Base-by-base conservation (phyloP, 192 early-diverging fungal species). In the Coemansia sp. region DNA sequence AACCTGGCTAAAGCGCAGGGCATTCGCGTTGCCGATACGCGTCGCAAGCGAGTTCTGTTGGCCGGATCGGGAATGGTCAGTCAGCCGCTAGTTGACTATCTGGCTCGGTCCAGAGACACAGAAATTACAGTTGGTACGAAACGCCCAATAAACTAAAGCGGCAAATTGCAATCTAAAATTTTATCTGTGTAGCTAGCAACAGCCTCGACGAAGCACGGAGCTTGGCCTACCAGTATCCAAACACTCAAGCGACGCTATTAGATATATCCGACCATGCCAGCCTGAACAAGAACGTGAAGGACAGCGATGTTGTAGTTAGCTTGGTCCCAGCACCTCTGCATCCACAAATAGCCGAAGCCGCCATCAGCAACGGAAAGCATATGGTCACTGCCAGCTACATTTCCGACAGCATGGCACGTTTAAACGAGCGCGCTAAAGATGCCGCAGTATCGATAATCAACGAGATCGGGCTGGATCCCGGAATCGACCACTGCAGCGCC, bases 391-490 rank as follows among this genome's bases (percentile, higher is more conserved):
- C 96, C 43, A 91, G 88, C 71, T 99, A 99, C 67, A 88, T 97
- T 41, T 95, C 93, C 7, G 83, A 89, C 3, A 95, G 87, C 16
- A 99, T 99, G 96, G 59, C 81, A 58, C 77, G 56, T 11, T 74
- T 90, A 36, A 84, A 96, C 62, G 64, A 80, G 32, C 82, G 77
- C 5, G 96, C 96, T 6, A 83, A 86, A 58, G 79, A 84, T 31
- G 87, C 92, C 14, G 86, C 84, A 2, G 85, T 99, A 14, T 89
- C 89, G 17, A 86, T 97, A 47, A 83, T 99, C 69, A 97, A 97
- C 74, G 96, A 99, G 77, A 93, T 99, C 52, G 96, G 96, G 9
- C 80, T 99, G 47, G 96, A 99, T 78, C 96, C 96, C 5, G 96
- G 92, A 58, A 96, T 99, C 59, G 96, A 99, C 64, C 96, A 99